Conservation (phyloP, 345 rosid genomes). For the Psidium guajava region DNA sequence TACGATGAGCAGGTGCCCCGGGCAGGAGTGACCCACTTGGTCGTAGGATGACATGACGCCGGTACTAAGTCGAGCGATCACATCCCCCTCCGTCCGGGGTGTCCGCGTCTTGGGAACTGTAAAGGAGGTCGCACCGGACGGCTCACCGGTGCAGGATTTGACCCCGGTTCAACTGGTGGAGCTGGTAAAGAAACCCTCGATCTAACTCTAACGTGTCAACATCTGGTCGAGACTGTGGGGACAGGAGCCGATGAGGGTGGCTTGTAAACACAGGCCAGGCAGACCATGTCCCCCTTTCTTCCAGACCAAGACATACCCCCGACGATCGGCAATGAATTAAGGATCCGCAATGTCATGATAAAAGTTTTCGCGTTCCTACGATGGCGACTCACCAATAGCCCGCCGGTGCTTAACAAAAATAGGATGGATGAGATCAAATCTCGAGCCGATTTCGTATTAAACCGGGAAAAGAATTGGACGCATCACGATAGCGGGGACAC, state of each 20-base stretch:
- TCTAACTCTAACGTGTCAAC: background rate
- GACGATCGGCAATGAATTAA: background rate
- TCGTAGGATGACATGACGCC: background rate
- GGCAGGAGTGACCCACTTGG: background rate
- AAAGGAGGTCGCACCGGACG: background rate
- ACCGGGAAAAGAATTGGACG: background rate
- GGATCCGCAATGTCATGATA: background rate
- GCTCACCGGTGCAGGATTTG: background rate
- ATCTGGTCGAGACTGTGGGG: background rate
- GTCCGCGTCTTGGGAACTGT: fast-evolving
- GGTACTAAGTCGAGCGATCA: background rate
- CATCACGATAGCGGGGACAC: too few relatives aligned
- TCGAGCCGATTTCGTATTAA: background rate
- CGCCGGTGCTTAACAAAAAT: background rate
- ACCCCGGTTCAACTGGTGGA: background rate
- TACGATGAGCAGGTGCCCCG: background rate
- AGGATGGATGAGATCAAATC: background rate
- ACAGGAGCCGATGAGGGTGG: background rate
- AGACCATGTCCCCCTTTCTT: background rate
- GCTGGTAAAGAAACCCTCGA: background rate
- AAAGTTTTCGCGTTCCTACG: background rate
- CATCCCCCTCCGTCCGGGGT: background rate
- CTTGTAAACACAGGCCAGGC: background rate
- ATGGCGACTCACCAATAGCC: background rate
- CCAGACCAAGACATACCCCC: background rate